Evolutionary conservation across 2,329 filamentous ascomycete species (phyloP).

Genomic region (Chrysosphaeria jannelii): DNA sequence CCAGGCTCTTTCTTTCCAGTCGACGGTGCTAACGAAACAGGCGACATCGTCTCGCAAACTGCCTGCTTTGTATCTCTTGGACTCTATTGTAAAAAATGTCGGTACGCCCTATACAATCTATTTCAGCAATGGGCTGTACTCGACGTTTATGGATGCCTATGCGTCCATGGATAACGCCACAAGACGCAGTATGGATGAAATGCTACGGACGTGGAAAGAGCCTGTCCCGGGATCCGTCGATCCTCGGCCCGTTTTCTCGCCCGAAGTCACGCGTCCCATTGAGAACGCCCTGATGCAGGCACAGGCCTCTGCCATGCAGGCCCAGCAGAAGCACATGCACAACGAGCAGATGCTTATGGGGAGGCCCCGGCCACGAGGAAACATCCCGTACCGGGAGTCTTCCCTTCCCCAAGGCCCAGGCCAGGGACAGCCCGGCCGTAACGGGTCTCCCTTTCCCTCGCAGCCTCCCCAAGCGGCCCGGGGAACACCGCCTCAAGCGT

Average conservation of each 20-base stretch:
- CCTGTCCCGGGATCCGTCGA: constrained; percentile 83
- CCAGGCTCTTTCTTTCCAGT: constrained; percentile 12
- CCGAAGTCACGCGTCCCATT: constrained; percentile 65
- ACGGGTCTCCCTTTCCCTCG: neutral
- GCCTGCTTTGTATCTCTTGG: constrained; percentile 86
- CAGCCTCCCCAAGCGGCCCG: constrained; percentile 1
- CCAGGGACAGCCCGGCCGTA: neutral
- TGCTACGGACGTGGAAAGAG: constrained; percentile 95
- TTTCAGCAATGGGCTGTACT: constrained; percentile 69
- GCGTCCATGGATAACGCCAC: constrained; percentile 59
- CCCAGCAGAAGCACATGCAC: constrained; percentile 22
- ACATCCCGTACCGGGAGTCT: constrained; percentile 34
- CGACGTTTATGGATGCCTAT: constrained; percentile 92
- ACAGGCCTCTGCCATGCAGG: constrained; percentile 26
- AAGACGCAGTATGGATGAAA: constrained; percentile 78
- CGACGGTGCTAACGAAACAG: constrained; percentile 16
- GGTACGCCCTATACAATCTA: constrained; percentile 93
- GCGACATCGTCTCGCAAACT: constrained; percentile 68
- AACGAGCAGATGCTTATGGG: constrained; percentile 23
- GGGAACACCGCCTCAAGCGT: constrained; percentile 8
- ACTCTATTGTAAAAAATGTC: constrained; percentile 96
- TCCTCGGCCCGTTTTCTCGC: constrained; percentile 68
- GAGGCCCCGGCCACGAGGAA: constrained; percentile 12
- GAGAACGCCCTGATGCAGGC: constrained; percentile 85
- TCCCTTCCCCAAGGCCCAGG: constrained; percentile 33